Percentiles rank a stretch among this genome's conserved stretches.
These are phyloP conservation scores for Claviceps sp. DNA, from an alignment of 2,329 filamentous ascomycete genomes.

Conservation along the genomic window DNA sequence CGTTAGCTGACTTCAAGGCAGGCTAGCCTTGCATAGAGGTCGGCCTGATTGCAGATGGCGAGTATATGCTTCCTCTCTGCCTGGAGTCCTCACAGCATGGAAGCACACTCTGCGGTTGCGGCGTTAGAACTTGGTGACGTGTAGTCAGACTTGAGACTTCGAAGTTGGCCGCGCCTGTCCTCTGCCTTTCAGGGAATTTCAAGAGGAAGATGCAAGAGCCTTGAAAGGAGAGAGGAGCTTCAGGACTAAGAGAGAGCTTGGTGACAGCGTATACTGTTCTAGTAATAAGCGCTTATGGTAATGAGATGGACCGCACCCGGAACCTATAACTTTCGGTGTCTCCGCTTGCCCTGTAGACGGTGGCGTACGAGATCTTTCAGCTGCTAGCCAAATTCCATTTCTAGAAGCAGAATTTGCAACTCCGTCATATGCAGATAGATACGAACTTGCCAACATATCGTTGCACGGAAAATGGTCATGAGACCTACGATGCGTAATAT, in stretches of 20 bases:
- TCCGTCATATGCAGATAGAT: neutral
- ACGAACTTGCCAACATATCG: neutral
- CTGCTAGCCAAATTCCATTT: neutral
- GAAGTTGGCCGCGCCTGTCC: neutral
- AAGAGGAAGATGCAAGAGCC: neutral
- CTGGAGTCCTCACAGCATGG: neutral
- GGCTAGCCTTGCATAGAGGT: neutral
- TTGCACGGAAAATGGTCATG: neutral
- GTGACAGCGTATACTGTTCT: neutral
- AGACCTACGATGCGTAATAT: neutral
- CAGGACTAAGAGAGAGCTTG: neutral
- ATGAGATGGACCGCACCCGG: neutral
- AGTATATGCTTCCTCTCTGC: neutral
- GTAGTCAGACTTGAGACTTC: neutral
- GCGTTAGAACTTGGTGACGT: neutral
- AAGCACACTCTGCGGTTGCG: neutral
- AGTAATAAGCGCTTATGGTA: neutral
- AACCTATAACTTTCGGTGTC: neutral
- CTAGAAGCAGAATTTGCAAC: neutral
- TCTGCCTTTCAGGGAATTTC: neutral
- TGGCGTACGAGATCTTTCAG: neutral
- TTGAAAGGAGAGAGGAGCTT: neutral
- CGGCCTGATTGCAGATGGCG: neutral
- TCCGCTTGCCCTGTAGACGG: neutral
- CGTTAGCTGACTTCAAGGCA: neutral